A percentile compares a stretch with the other conserved stretches of the same genome.
Conservation (phyloP, 2,329 filamentous ascomycete genomes). For the Cercospora nicotianae region DNA sequence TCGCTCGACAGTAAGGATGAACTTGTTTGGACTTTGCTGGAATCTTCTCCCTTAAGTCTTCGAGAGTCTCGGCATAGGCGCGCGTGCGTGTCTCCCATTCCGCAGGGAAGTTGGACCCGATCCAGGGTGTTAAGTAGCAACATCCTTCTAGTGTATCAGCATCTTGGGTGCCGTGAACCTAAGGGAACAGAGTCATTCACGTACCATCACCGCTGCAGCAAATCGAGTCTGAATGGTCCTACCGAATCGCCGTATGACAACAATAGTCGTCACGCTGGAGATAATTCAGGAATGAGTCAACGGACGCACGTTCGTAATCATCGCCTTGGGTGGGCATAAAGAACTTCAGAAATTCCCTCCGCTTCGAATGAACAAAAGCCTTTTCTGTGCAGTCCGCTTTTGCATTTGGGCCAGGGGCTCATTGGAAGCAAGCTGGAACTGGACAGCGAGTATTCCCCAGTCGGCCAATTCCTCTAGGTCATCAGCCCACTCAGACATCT, state of each 20-base stretch:
- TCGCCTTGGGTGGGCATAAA: background rate
- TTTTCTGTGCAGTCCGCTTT: background rate
- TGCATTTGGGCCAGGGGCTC: background rate
- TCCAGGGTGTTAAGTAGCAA: background rate
- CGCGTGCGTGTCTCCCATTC: conserved; percentile 7
- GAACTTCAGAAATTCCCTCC: background rate
- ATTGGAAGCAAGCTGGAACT: conserved; percentile 1
- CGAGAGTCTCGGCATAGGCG: background rate
- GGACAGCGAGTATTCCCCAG: background rate
- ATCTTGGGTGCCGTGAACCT: background rate
- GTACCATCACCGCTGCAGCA: background rate
- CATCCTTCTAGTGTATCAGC: background rate
- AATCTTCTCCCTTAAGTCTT: conserved; percentile 21
- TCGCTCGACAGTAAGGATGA: background rate
- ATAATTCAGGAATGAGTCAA: background rate
- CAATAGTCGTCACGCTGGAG: background rate
- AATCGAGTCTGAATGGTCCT: background rate
- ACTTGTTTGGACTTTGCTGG: conserved; percentile 6
- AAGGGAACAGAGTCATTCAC: background rate
- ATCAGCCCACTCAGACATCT: background rate
- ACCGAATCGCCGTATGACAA: background rate
- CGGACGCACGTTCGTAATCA: background rate
- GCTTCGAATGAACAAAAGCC: background rate
- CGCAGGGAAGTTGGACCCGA: conserved; percentile 7
- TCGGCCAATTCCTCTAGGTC: background rate